Conservation (phyloP, 495 filamentous ascomycete genomes). For the Extremus antarcticus region DNA sequence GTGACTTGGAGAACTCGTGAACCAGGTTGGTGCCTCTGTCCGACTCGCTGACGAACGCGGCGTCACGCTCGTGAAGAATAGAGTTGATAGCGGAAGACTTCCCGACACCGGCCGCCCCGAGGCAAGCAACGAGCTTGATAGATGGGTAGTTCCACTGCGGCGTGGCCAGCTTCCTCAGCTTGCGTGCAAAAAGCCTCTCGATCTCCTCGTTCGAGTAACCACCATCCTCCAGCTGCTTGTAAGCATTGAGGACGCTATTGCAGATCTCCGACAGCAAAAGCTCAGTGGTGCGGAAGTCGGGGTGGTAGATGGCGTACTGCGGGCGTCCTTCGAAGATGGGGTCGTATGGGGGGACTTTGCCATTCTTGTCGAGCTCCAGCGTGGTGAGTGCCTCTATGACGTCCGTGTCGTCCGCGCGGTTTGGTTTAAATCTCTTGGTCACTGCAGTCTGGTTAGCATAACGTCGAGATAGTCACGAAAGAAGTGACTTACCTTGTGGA, state of each 20-base stretch:
- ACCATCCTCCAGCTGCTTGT: not conserved
- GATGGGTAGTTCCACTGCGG: not conserved
- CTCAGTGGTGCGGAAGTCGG: not conserved
- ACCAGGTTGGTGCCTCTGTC: not conserved
- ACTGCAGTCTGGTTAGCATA: no score
- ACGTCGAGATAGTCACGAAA: no score
- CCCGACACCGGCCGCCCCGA: constrained; percentile 1
- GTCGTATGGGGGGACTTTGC: constrained; percentile 1
- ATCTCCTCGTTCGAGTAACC: not conserved
- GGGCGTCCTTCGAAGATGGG: not conserved
- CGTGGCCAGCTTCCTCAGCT: not conserved
- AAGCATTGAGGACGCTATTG: not conserved
- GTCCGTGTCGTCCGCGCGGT: no score
- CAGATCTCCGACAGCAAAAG: not conserved
- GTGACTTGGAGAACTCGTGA: not conserved
- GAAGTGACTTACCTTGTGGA: not conserved
- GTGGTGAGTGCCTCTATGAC: not conserved
- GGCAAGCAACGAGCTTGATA: not conserved
- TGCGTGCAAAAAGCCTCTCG: not conserved
- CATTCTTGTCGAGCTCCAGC: not conserved
- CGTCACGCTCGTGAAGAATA: not conserved
- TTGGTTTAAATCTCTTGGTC: no score
- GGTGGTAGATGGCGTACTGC: constrained; percentile 1
- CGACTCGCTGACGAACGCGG: not conserved
- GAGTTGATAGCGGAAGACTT: constrained; percentile 4